Evolutionary conservation across 1,284 basidiomycete genomes (phyloP).

Genomic region (Malassezia sp.): DNA sequence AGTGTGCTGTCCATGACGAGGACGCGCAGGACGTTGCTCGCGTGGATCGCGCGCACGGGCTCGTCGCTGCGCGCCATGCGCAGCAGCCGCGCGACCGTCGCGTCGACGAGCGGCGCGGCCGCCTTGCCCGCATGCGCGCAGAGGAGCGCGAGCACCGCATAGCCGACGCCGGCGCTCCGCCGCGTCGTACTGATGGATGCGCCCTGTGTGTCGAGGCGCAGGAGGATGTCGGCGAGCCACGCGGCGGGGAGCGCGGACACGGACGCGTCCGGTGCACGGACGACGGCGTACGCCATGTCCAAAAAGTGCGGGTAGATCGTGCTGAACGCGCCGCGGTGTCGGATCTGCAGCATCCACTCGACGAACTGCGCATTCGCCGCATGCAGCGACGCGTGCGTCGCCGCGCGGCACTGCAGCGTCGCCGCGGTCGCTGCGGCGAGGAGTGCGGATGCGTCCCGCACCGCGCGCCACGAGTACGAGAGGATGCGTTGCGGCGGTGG

Average conservation of each 20-base stretch:
- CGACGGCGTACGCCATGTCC: conserved; percentile 29
- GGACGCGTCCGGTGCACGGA: conserved; percentile 21
- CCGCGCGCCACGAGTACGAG: conserved; percentile 46
- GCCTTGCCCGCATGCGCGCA: conserved; percentile 14
- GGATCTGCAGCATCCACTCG: conserved; percentile 43
- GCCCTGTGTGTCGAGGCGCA: conserved; percentile 21
- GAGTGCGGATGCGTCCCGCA: conserved; percentile 47
- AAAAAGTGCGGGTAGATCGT: conserved; percentile 44
- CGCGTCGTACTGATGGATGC: conserved; percentile 45
- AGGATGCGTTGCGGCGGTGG: conserved; percentile 46
- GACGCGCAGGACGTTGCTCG: conserved; percentile 45
- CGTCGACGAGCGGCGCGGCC: neutral
- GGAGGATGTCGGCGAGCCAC: conserved; percentile 40
- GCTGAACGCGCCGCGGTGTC: conserved; percentile 47
- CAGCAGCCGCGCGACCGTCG: neutral
- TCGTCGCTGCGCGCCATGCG: neutral
- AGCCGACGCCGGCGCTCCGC: conserved; percentile 46
- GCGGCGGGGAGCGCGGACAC: conserved; percentile 24
- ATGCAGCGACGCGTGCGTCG: neutral
- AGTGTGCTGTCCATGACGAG: conserved; percentile 36
- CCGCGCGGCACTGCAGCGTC: conserved; percentile 19
- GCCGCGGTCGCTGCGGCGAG: conserved; percentile 29
- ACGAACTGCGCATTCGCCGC: conserved; percentile 39
- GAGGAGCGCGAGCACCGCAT: conserved; percentile 45
- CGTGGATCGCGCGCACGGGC: conserved; percentile 33